Evolutionary conservation across 1,284 basidiomycete species (phyloP).

Genomic region (Ustilago nuda): DNA sequence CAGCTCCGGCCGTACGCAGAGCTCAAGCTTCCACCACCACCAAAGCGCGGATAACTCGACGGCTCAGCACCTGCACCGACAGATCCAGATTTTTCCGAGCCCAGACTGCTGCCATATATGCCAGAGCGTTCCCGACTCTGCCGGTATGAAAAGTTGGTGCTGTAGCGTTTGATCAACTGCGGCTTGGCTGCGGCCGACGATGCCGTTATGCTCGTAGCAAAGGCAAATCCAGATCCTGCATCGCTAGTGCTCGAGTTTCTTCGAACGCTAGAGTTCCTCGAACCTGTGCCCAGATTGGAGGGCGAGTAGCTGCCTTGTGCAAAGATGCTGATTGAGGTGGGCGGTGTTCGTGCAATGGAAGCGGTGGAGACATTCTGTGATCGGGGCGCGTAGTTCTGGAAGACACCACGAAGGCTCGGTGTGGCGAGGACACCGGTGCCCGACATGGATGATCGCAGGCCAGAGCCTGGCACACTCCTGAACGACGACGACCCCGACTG

Average conservation of each 20-base stretch:
- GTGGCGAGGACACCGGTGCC: conserved; percentile 16
- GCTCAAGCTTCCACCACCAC: conserved; percentile 40
- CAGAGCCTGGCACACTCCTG: conserved; percentile 34
- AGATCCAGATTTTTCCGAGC: conserved; percentile 31
- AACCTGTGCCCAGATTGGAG: conserved; percentile 34
- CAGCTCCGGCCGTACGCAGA: conserved; percentile 53
- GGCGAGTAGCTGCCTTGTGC: conserved; percentile 39
- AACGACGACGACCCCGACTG: conserved; percentile 30
- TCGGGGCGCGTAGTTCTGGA: conserved; percentile 52
- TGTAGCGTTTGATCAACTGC: conserved; percentile 63
- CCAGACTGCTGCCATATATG: conserved; percentile 42
- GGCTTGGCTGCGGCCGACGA: conserved; percentile 39
- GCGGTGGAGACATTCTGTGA: conserved; percentile 33
- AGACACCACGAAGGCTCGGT: conserved; percentile 52
- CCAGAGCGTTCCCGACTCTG: conserved; percentile 36
- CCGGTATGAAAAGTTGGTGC: conserved; percentile 56
- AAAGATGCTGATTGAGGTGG: conserved; percentile 24
- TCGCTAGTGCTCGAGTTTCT: conserved; percentile 47
- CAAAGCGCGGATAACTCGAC: conserved; percentile 42
- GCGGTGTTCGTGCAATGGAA: conserved; percentile 42
- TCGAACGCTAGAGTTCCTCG: conserved; percentile 35
- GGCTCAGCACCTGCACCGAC: conserved; percentile 35
- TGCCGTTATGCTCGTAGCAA: conserved; percentile 20
- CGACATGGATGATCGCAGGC: conserved; percentile 32
- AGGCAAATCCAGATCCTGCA: conserved; percentile 40